Evolutionary conservation across 2,329 filamentous ascomycete species (phyloP).

Genomic region (Verticillium nonalfalfae): DNA sequence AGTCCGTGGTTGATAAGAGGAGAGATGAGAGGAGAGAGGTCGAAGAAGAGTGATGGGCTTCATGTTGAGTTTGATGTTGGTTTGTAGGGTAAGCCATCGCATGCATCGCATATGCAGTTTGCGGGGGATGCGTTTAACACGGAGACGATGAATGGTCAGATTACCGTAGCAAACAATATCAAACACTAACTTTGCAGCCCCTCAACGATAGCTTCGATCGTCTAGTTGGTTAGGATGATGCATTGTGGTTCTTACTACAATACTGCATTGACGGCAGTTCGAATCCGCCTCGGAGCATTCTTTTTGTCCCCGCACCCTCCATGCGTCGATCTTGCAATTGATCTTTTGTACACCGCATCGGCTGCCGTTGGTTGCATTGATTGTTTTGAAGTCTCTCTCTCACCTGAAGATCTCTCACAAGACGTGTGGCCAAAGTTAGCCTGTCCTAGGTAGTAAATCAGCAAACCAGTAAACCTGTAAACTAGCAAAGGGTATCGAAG

Average conservation of each 20-base stretch:
- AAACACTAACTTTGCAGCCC: background rate
- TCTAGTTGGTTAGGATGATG: slow-evolving; percentile 14
- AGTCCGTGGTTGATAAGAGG: background rate
- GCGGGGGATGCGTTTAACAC: too few species aligned
- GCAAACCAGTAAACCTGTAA: too few species aligned
- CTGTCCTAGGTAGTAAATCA: background rate
- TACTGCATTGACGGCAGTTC: slow-evolving; percentile 12
- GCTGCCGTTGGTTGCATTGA: too few species aligned
- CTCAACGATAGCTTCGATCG: slow-evolving; percentile 6
- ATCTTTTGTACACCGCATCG: too few species aligned
- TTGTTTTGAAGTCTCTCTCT: too few species aligned
- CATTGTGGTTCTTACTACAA: slow-evolving; percentile 10
- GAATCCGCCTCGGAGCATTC: slow-evolving; percentile 12
- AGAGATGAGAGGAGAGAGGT: background rate
- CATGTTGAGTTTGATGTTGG: background rate
- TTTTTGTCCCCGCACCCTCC: background rate
- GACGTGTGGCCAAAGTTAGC: too few species aligned
- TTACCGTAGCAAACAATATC: background rate
- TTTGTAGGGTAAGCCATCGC: background rate
- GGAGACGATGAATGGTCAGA: too few species aligned
- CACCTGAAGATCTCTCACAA: too few species aligned
- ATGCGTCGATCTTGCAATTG: background rate
- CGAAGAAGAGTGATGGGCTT: background rate
- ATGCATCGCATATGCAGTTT: too few species aligned
- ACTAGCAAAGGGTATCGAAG: background rate